Percentiles rank a stretch among this genome's conserved stretches.
These are phyloP conservation scores for Bolboschoenus planiculmis DNA, from an alignment of 176 grass and related monocot species.

Conservation along the genomic window DNA sequence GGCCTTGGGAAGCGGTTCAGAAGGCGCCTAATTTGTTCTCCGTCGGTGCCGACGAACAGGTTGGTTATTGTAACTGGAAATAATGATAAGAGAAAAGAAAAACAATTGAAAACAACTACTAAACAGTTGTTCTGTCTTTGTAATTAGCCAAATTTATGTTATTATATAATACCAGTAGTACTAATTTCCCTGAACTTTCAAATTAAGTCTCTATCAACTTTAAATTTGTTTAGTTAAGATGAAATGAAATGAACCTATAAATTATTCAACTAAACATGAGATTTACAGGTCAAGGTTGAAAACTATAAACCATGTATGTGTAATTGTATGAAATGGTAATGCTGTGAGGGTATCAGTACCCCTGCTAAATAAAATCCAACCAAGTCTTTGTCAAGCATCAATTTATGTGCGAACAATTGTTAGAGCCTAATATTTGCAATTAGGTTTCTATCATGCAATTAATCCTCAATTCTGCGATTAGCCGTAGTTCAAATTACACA, in stretches of 20 bases:
- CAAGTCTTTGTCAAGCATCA: not conserved
- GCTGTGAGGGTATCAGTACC: not conserved
- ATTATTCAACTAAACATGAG: not conserved
- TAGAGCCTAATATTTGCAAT: not conserved
- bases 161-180: not conserved
- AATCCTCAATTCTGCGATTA: not conserved
- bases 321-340: not conserved
- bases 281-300: not conserved
- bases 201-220: no score
- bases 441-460: not conserved
- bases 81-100: not conserved
- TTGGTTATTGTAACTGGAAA: not conserved
- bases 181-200: not conserved
- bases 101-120: not conserved
- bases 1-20: conserved; percentile 66
- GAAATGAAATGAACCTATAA: not conserved
- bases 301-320: not conserved
- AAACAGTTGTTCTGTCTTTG: not conserved
- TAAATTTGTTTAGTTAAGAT: no score
- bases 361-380: not conserved
- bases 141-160: not conserved
- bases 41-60: conserved; percentile 55
- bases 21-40: conserved; percentile 67
- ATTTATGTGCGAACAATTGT: not conserved
- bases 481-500: not conserved